Evolutionary conservation across 2,329 filamentous ascomycete genomes (phyloP).

Genomic region (Phialocephala subalpina): DNA sequence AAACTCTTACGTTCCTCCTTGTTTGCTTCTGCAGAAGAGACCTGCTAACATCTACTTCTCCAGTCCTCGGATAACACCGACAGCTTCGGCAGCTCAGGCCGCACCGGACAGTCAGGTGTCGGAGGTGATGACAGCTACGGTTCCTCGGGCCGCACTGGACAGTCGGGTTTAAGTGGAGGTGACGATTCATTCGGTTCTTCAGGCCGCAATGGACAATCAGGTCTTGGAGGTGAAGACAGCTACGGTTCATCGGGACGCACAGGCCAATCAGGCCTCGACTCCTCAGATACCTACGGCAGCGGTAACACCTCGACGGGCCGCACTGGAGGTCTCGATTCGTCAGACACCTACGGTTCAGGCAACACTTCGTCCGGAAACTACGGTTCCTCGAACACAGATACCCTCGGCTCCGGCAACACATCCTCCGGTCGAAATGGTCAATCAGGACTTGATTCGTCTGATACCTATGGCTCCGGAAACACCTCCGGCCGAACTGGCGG

Average conservation of each 20-base stretch:
- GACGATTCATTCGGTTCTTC: constrained; percentile 7
- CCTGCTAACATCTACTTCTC: constrained; percentile 13
- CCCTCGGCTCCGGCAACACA: constrained; percentile 34
- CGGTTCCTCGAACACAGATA: constrained; percentile 18
- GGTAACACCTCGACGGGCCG: too few species aligned
- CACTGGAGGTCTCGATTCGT: not conserved
- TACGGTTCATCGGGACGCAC: constrained; percentile 9
- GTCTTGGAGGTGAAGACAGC: constrained; percentile 4
- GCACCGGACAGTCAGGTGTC: constrained; percentile 10
- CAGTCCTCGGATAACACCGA: constrained; percentile 29
- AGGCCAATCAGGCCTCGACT: constrained; percentile 2
- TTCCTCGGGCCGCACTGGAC: constrained; percentile 11
- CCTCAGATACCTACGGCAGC: constrained; percentile 7
- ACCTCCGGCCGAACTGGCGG: too few species aligned
- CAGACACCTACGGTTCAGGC: constrained; percentile 33
- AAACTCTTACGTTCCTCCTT: not conserved
- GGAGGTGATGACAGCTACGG: constrained; percentile 22
- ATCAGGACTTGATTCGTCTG: constrained; percentile 22
- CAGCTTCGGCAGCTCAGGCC: constrained; percentile 8
- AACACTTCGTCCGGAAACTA: constrained; percentile 26
- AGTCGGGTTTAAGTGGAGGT: not conserved
- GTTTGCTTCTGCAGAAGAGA: not conserved
- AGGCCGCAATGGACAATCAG: constrained; percentile 11
- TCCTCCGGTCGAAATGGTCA: constrained; percentile 25
- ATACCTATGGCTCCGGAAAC: constrained; percentile 34